Base-by-base conservation (phyloP, 2,329 filamentous ascomycete species). In the Nothomitra cinnamomea region DNA sequence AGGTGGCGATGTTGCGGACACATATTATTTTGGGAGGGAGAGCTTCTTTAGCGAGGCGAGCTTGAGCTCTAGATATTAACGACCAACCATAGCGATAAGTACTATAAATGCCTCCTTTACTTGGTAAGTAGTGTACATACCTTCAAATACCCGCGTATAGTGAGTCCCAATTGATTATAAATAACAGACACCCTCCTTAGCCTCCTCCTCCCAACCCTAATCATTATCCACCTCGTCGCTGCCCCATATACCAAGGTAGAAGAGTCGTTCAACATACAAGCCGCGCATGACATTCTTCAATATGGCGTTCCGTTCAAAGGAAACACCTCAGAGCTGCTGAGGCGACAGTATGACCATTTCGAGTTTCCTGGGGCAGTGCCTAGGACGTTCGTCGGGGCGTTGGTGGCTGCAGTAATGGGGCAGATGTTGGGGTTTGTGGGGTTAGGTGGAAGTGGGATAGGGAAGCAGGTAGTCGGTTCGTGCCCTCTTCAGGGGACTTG, bases 191-290 rank as follows among this genome's bases (percentile, higher is more conserved):
- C 65, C 25, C 55, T 73, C 15, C 62, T 82, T 41, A 65, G 70
- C 53, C 63, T 80, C 58, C 67, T 81, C 51, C 71, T 88, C 55
- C 83, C 85, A 1, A 65, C 73, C 1, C 64, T 82, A 35, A 73
- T 86, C 60, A 65, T 85, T 55, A 54, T 84, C 53, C 86, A 95
- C 66, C 78, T 94, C 54, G 63, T 80, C 57, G 65, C 80, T 22
- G 80, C 89, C 10, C 92, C 92, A 0, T 90, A 94, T 70, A 95
- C 89, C 55, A 98, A 98, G 67, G 92, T 98, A 56, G 92, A 98
- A 67, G 92, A 98, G 68, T 96, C 90, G 0, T 96, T 98, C 77
- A 95, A 95, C 66, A 80, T 96, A 55, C 92, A 98, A 67, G 92
- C 92, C 4, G 78, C 82, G 2, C 92, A 96, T 67, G 92, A 98